Base-by-base conservation (phyloP, 805 yeast genomes). In the Debaryomyces castellii region DNA sequence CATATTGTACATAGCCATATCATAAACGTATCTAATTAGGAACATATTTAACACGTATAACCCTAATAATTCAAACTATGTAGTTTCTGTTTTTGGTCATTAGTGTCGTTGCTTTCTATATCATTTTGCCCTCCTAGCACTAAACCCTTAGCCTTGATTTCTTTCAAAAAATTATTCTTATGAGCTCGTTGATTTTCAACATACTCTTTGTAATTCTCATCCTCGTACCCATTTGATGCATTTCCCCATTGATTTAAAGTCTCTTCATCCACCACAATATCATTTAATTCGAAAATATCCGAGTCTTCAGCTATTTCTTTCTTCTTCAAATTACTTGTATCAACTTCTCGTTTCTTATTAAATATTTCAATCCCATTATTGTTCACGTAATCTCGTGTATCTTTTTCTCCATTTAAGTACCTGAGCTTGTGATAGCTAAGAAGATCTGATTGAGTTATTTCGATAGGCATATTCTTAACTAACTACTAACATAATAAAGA, bases 111-210 rank as follows among this genome's bases (percentile, higher is more conserved):
- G n/a, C 17, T 9, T 24, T 20, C 44, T 30, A 22, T 27, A 22
- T 18, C 14, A 12, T 18, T 23, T 12, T 39, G 5, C 20, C 22
- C 18, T 39, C 43, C 51, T n/a, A 56, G 36, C 20, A 33, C 33
- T 22, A 60, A 39, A 1, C 66, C 66, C 43, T 54, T 60, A 12
- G 50, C 41, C 21, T 48, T 37, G 17, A 65, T 56, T 41, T 66
- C 70, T 14, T 54, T 42, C 17, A 55, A 44, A 41, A 66, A 66
- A 20, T 53, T 51, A 14, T 38, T 45, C 39, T 41, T 49, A 39
- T 66, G 70, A 7, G 43, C 40, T 38, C 50, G 40, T 43, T 59
- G 64, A 7, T 47, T 16, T 21, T 45, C 46, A 6, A 53, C 6
- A 40, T 51, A 62, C 11, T 51, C 49, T 34, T 51, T 51, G 8